These are phyloP conservation scores for Scenedesmus sp. DNA, from an alignment of 163 green algal species.

Conservation along the genomic window DNA sequence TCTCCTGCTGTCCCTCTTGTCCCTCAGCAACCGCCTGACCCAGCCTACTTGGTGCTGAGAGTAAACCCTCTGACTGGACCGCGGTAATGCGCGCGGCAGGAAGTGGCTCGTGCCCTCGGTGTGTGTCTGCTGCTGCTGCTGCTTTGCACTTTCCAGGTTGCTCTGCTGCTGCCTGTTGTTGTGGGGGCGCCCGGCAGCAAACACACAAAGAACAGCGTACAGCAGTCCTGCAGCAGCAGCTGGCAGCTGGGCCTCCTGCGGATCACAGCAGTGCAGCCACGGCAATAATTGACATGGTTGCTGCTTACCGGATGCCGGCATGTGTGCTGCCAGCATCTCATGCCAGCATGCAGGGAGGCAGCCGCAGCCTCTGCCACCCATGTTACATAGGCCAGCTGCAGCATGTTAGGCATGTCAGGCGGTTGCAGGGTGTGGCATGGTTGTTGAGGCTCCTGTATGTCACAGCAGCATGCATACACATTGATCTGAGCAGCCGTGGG, in stretches of 20 bases:
- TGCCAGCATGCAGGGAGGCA: neutral
- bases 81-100: slow-evolving; percentile 69
- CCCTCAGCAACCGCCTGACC: neutral
- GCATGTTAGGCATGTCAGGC: too few species aligned
- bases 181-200: neutral
- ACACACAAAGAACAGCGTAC: neutral
- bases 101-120: slow-evolving; percentile 50
- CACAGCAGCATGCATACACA: too few species aligned
- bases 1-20: neutral
- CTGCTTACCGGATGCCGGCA: too few species aligned
- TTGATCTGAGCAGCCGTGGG: too few species aligned
- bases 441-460: too few species aligned
- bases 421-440: too few species aligned
- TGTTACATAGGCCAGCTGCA: too few species aligned
- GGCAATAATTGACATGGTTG: too few species aligned
- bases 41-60: slow-evolving; percentile 61
- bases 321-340: neutral
- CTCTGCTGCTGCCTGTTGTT: neutral
- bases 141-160: neutral
- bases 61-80: slow-evolving; percentile 65
- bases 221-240: neutral
- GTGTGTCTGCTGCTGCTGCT: slow-evolving; percentile 31
- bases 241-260: neutral
- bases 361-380: too few species aligned
- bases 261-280: neutral